These are phyloP conservation scores for Peltaster fructicola DNA, from an alignment of 2,329 filamentous ascomycete genomes.

Conservation along the genomic window DNA sequence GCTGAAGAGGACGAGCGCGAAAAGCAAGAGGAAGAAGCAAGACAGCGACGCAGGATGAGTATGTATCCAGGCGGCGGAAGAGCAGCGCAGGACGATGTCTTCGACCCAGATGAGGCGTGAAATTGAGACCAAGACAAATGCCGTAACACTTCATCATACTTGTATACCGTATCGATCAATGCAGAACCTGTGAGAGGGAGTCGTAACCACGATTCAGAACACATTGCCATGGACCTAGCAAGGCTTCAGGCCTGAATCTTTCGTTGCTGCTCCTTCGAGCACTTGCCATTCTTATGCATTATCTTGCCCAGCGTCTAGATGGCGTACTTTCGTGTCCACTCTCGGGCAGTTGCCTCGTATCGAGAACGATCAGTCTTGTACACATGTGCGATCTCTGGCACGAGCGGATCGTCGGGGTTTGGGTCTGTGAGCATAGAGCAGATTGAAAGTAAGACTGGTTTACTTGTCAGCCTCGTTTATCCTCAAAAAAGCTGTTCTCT, in stretches of 20 bases:
- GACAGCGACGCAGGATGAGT: conserved; percentile 5
- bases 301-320: no score
- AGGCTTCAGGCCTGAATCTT: no score
- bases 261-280: no score
- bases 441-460: conserved; percentile 80
- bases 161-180: no score
- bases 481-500: conserved; percentile 6
- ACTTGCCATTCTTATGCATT: no score
- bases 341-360: conserved; percentile 90
- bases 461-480: conserved; percentile 1
- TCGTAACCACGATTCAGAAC: no score
- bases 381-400: conserved; percentile 96
- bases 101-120: conserved; percentile 19
- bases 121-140: neutral
- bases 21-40: conserved; percentile 16
- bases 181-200: no score
- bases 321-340: conserved; percentile 99
- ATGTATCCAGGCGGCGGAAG: conserved; percentile 4
- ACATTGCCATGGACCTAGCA: no score
- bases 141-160: no score
- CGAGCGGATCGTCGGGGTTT: conserved; percentile 95
- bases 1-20: conserved; percentile 24
- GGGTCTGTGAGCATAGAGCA: conserved; percentile 99
- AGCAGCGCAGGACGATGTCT: conserved; percentile 12
- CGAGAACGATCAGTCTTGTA: conserved; percentile 97